Evolutionary conservation across 75 land plant species (phyloP).

Genomic region (Cupressus sempervirens): DNA sequence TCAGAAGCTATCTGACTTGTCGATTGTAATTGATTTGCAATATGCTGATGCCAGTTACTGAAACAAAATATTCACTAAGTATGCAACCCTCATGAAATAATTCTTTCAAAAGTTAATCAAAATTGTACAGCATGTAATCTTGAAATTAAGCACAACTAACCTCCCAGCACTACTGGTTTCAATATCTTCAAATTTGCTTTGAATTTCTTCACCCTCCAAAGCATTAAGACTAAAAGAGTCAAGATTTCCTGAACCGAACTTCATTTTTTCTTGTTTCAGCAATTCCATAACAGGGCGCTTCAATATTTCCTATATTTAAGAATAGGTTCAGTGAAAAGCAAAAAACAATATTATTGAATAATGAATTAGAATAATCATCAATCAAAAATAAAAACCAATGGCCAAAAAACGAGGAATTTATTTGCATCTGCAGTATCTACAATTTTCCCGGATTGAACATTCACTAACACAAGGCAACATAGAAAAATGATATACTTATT

Average conservation of each 20-base stretch:
- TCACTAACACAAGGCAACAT: not conserved
- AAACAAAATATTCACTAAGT: not conserved
- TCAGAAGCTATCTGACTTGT: slow-evolving; percentile 4
- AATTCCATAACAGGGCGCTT: slow-evolving; percentile 56
- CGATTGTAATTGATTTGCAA: not conserved
- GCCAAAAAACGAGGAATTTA: not conserved
- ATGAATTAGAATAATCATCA: not conserved
- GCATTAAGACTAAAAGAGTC: not conserved
- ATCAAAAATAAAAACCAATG: not conserved
- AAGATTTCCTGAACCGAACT: slow-evolving; percentile 11
- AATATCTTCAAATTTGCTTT: not conserved
- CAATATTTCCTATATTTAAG: slow-evolving; percentile 36
- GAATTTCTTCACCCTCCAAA: not conserved
- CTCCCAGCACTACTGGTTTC: not conserved
- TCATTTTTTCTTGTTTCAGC: slow-evolving; percentile 29
- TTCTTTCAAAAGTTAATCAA: not conserved
- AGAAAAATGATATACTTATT: not conserved
- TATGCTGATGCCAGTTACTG: not conserved
- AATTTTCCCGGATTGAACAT: not conserved
- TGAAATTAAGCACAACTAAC: not conserved
- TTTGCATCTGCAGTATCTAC: not conserved
- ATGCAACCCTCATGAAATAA: not conserved
- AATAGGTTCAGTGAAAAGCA: not conserved
- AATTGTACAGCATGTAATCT: not conserved
- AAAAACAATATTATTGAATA: not conserved